A percentile compares a stretch with the other conserved stretches of the same genome.
These are phyloP conservation scores for Phytophthora idaei DNA, from an alignment of 352 stramenopile species.

Conservation along the genomic window DNA sequence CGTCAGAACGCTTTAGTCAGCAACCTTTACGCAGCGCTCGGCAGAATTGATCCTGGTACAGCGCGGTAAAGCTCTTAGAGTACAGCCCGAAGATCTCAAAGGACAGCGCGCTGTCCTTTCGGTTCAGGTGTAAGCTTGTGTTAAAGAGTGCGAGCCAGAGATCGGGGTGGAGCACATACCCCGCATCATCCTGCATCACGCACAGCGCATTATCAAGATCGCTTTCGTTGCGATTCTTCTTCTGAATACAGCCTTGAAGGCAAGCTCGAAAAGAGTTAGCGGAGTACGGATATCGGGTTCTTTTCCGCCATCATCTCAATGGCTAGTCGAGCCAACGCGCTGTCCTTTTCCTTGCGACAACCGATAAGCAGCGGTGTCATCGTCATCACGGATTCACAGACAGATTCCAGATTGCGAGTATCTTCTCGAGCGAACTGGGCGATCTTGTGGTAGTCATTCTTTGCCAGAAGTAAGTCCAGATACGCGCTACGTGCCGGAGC, in stretches of 20 bases:
- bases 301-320: background rate
- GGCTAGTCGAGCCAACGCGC: background rate
- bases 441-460: constrained; percentile 5
- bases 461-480: constrained; percentile 9
- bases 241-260: background rate
- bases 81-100: constrained; percentile 16
- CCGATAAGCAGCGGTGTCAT: constrained; percentile 10
- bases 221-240: background rate
- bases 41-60: constrained; percentile 39
- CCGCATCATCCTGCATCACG: constrained; percentile 36
- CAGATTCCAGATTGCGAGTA: background rate
- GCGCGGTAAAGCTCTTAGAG: constrained; percentile 32
- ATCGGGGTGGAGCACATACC: constrained; percentile 40
- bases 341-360: constrained; percentile 6
- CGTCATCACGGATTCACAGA: constrained; percentile 3
- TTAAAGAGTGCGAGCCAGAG: constrained; percentile 51
- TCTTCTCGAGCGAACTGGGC: constrained; percentile 2
- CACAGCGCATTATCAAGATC: constrained; percentile 39
- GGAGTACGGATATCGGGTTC: background rate
- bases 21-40: constrained; percentile 42
- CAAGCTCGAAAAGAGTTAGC: background rate
- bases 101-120: constrained; percentile 7
- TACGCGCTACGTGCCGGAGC: constrained; percentile 11
- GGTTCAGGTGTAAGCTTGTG: constrained; percentile 38
- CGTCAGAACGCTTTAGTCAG: constrained; percentile 29